phyloP scores from a whole-genome alignment of 176 grass and related monocot genomes.

The Zea mays region Zm-B73-REFERENCE-NAM-5.0 NC_050097.1:174075001-174075500 shows the following conservation, averaged over 20 bases:
- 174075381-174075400: conserved; percentile 30
- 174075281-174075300: background rate
- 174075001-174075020: conserved; percentile 28
- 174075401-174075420: background rate
- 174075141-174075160: conserved; percentile 95
- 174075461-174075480: conserved; percentile 33
- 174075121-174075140: conserved; percentile 83
- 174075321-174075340: conserved; percentile 71
- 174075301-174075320: conserved; percentile 60
- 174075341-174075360: conserved; percentile 95
- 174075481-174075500: conserved; percentile 76
- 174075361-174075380: conserved; percentile 95
- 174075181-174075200: conserved; percentile 86
- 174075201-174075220: conserved; percentile 75
- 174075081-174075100: background rate
- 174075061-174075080: background rate
- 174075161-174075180: conserved; percentile 84
- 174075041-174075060: conserved; percentile 2
- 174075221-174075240: background rate
- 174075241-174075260: background rate
- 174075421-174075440: background rate
- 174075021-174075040: background rate
- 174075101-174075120: conserved; percentile 46
- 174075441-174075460: background rate
- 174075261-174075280: background rate